These are phyloP conservation scores for Schwanniomyces pseudopolymorphus DNA, from an alignment of 805 yeast genomes.

Conservation along the genomic window DNA sequence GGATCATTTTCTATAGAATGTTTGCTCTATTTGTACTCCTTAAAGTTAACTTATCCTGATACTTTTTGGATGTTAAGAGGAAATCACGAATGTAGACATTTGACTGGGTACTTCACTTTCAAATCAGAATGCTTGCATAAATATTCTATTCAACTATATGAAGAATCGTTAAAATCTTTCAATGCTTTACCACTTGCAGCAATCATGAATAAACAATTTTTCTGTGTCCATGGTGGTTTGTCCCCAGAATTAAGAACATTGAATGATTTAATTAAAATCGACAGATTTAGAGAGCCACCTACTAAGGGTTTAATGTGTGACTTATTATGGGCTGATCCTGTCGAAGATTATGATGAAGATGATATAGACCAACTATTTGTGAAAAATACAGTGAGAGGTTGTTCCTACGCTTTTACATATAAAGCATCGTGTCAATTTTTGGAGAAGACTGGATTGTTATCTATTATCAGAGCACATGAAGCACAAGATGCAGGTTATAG, in stretches of 20 bases:
- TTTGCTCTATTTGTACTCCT: slow-evolving; percentile 68
- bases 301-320: slow-evolving; percentile 94
- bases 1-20: slow-evolving; percentile 90
- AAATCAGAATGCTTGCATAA: slow-evolving; percentile 87
- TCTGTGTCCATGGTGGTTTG: slow-evolving; percentile 95
- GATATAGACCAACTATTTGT: slow-evolving; percentile 48
- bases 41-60: slow-evolving; percentile 73
- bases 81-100: slow-evolving; percentile 91
- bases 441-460: slow-evolving; percentile 71
- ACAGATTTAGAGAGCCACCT: slow-evolving; percentile 91
- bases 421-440: slow-evolving; percentile 78
- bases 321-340: slow-evolving; percentile 93
- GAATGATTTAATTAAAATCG: slow-evolving; percentile 64
- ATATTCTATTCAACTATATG: slow-evolving; percentile 64
- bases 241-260: slow-evolving; percentile 78
- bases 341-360: slow-evolving; percentile 70
- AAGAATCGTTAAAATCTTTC: slow-evolving; percentile 73
- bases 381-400: slow-evolving; percentile 80
- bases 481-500: slow-evolving; percentile 97
- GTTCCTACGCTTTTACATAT: slow-evolving; percentile 87
- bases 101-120: slow-evolving; percentile 92
- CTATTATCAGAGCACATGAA: slow-evolving; percentile 94
- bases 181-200: slow-evolving; percentile 91
- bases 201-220: slow-evolving; percentile 87
- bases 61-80: slow-evolving; percentile 85